phyloP scores from a whole-genome alignment of 805 yeast species.

The Candida ficus region DNA sequence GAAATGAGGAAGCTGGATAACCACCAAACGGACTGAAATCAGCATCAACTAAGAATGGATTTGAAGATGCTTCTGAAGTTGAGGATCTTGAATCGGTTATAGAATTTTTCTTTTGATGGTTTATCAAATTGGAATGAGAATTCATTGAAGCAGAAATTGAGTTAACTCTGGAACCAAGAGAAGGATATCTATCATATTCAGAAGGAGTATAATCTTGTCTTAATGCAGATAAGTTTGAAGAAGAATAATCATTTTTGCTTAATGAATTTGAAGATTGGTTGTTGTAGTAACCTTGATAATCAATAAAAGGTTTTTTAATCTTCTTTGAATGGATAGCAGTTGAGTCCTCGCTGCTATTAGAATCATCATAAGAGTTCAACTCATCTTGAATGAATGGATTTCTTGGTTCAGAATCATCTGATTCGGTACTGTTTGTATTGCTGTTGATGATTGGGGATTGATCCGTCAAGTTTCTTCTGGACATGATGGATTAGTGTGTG shows the following conservation, averaged over 20 bases:
- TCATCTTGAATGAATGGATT: constrained; percentile 27
- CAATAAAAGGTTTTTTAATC: constrained; percentile 31
- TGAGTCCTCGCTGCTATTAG: constrained; percentile 20
- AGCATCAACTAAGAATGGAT: constrained; percentile 46
- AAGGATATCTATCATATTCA: constrained; percentile 66
- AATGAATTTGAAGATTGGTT: constrained; percentile 37
- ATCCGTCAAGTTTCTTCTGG: constrained; percentile 27
- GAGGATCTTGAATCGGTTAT: constrained; percentile 11
- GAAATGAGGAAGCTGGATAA: constrained; percentile 89
- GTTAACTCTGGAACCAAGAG: constrained; percentile 50
- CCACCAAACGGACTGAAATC: constrained; percentile 94
- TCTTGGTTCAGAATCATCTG: constrained; percentile 23
- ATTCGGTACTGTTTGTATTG: constrained; percentile 16
- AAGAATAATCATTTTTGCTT: constrained; percentile 16
- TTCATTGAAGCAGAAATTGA: constrained; percentile 41
- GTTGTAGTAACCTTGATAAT: constrained; percentile 38
- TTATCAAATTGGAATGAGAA: constrained; percentile 24
- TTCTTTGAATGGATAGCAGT: constrained; percentile 9
- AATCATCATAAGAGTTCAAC: constrained; percentile 21
- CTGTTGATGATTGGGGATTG: constrained; percentile 20
- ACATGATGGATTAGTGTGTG: constrained; percentile 15
- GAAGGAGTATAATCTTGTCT: constrained; percentile 37
- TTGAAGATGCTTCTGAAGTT: constrained; percentile 23
- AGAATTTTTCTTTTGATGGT: constrained; percentile 14
- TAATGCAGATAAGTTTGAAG: constrained; percentile 20